These are phyloP conservation scores for Soucietia sequanensis DNA, from an alignment of 805 yeast genomes.

Conservation along the genomic window DNA sequence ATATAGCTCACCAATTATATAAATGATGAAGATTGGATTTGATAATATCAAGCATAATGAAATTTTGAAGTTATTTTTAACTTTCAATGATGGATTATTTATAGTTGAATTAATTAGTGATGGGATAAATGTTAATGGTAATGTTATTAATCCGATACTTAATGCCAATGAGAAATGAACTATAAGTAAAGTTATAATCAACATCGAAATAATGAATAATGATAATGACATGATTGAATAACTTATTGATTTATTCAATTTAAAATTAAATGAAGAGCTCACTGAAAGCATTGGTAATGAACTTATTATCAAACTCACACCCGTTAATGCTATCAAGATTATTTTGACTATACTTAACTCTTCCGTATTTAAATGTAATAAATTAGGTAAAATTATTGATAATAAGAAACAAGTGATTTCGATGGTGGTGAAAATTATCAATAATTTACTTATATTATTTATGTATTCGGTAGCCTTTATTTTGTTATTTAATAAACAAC, in stretches of 20 bases:
- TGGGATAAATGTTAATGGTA: slow-evolving; percentile 70
- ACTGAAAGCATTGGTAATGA: slow-evolving; percentile 11
- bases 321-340: slow-evolving; percentile 16
- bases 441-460: slow-evolving; percentile 19
- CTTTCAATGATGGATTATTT: slow-evolving; percentile 7
- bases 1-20: slow-evolving; percentile 23
- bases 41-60: slow-evolving; percentile 38
- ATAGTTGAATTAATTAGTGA: slow-evolving; percentile 18
- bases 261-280: too few species aligned
- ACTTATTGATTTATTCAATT: slow-evolving; percentile 19
- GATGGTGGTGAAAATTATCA: slow-evolving; percentile 26
- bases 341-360: slow-evolving; percentile 11
- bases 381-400: slow-evolving; percentile 24
- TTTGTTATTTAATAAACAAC: slow-evolving; percentile 49
- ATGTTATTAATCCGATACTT: slow-evolving; percentile 61
- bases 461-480: slow-evolving; percentile 23
- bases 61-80: slow-evolving; percentile 20
- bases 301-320: slow-evolving; percentile 11
- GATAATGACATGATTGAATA: slow-evolving; percentile 46
- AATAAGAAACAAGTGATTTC: slow-evolving; percentile 22
- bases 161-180: slow-evolving; percentile 84
- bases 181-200: slow-evolving; percentile 70
- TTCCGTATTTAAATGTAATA: slow-evolving; percentile 12
- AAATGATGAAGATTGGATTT: slow-evolving; percentile 49
- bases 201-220: slow-evolving; percentile 56